Evolutionary conservation across 495 filamentous ascomycete genomes (phyloP).

Genomic region (Mytilinidion resinicola): DNA sequence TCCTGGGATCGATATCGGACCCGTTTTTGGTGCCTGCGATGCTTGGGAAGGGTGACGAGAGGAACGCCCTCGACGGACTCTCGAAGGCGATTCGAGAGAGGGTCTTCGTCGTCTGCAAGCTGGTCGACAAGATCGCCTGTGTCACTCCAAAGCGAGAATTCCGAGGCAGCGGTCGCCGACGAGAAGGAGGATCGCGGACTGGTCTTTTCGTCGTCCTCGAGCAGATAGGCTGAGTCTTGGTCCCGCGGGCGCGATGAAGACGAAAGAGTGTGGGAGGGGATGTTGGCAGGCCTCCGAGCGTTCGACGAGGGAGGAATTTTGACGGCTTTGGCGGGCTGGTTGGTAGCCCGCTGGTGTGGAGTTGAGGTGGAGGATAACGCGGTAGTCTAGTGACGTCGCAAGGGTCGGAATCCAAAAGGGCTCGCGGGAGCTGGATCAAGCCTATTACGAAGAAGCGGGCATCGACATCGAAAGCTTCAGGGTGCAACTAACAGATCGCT

Average conservation of each 20-base stretch:
- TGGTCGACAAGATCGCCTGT: slow-evolving; percentile 92
- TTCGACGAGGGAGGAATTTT: slow-evolving; percentile 52
- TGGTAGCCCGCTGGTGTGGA: slow-evolving; percentile 40
- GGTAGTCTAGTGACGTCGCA: slow-evolving; percentile 15
- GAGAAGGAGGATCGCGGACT: slow-evolving; percentile 43
- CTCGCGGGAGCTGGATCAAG: slow-evolving; percentile 13
- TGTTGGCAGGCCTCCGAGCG: slow-evolving; percentile 43
- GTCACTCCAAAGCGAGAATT: slow-evolving; percentile 81
- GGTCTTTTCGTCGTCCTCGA: slow-evolving; percentile 45
- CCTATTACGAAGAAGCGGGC: slow-evolving; percentile 5
- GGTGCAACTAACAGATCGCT: no score
- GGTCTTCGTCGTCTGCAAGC: slow-evolving; percentile 73
- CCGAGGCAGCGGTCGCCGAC: slow-evolving; percentile 58
- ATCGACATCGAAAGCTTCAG: no score
- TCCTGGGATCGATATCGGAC: slow-evolving; percentile 45
- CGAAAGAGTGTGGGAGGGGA: slow-evolving; percentile 52
- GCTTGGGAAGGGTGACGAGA: slow-evolving; percentile 40
- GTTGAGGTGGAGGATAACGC: slow-evolving; percentile 2
- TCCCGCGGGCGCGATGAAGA: slow-evolving; percentile 38
- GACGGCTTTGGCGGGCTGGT: slow-evolving; percentile 43
- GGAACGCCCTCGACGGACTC: slow-evolving; percentile 56
- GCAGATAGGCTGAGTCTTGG: slow-evolving; percentile 34
- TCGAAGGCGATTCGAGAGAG: slow-evolving; percentile 58
- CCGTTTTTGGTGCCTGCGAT: slow-evolving; percentile 41
- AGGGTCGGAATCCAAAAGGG: slow-evolving; percentile 5